Percentiles rank a stretch among this genome's conserved stretches.
Evolutionary conservation across 208 protist species (phyloP).

Genomic region (Leptomonas seymouri): DNA sequence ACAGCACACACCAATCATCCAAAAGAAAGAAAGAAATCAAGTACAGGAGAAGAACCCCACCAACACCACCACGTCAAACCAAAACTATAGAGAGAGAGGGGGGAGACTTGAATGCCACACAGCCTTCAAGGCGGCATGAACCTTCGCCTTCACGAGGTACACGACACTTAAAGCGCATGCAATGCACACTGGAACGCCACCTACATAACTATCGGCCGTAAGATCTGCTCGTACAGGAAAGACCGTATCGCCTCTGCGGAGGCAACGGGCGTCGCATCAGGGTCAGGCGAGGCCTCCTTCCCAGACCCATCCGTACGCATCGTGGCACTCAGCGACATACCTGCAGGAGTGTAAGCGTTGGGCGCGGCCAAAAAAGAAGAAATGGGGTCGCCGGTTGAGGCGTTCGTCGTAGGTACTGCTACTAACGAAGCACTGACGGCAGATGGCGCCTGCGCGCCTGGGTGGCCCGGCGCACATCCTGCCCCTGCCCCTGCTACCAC

Average conservation of each 20-base stretch:
- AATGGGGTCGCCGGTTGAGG: slow-evolving; percentile 3
- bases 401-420: not conserved
- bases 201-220: slow-evolving; percentile 27
- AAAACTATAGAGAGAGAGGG: not conserved
- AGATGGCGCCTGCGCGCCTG: slow-evolving; percentile 3
- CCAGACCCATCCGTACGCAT: slow-evolving; percentile 21
- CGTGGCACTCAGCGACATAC: slow-evolving; percentile 34
- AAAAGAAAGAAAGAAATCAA: not conserved
- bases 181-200: too few relatives aligned
- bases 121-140: too few relatives aligned
- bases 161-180: not conserved
- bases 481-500: not conserved
- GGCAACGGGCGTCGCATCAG: slow-evolving; percentile 37
- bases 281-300: slow-evolving; percentile 36
- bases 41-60: not conserved
- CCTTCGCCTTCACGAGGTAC: too few relatives aligned
- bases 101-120: not conserved
- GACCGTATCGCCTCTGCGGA: slow-evolving; percentile 46
- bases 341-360: slow-evolving; percentile 15
- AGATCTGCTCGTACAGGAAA: slow-evolving; percentile 53
- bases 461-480: not conserved
- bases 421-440: not conserved
- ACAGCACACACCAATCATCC: not conserved
- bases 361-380: slow-evolving; percentile 20
- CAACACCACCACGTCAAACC: too few relatives aligned